These are phyloP conservation scores for Tetragonia tetragonoides DNA, from an alignment of 148 eudicot genomes.

Conservation along the genomic window DNA sequence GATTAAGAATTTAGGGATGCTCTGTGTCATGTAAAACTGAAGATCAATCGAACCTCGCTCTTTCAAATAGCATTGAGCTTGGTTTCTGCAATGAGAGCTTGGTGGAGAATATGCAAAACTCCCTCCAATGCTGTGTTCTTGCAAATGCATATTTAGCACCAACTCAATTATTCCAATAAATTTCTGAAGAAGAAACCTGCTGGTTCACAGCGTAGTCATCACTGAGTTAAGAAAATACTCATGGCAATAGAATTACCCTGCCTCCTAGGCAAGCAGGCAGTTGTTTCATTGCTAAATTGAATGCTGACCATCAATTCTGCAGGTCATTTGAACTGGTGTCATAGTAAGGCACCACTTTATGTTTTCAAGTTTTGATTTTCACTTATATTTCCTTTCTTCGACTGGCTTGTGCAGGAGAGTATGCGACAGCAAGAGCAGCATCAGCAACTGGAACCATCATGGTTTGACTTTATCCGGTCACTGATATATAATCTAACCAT, in stretches of 20 bases:
- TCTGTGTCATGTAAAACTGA: no score
- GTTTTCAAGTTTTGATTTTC: neutral
- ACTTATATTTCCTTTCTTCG: neutral
- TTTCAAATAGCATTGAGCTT: no score
- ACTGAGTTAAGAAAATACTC: neutral
- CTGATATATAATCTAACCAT: neutral
- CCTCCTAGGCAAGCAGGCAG: no score
- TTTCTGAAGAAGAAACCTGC: neutral
- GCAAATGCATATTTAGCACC: neutral
- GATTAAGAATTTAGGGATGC: no score
- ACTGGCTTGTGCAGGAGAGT: conserved; percentile 65
- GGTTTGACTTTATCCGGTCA: conserved; percentile 43
- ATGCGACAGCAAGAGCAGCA: conserved; percentile 96
- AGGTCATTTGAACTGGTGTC: neutral
- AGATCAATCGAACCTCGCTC: no score
- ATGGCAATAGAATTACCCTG: no score
- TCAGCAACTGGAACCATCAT: conserved; percentile 93
- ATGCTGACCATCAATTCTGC: no score
- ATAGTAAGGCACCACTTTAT: no score
- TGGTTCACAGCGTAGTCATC: neutral
- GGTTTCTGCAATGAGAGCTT: no score
- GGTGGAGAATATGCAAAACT: no score
- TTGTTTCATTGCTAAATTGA: no score
- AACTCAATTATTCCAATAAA: neutral
- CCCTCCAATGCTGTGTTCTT: neutral